Evolutionary conservation across 495 filamentous ascomycete genomes (phyloP).

Genomic region (Thozetella sp.): DNA sequence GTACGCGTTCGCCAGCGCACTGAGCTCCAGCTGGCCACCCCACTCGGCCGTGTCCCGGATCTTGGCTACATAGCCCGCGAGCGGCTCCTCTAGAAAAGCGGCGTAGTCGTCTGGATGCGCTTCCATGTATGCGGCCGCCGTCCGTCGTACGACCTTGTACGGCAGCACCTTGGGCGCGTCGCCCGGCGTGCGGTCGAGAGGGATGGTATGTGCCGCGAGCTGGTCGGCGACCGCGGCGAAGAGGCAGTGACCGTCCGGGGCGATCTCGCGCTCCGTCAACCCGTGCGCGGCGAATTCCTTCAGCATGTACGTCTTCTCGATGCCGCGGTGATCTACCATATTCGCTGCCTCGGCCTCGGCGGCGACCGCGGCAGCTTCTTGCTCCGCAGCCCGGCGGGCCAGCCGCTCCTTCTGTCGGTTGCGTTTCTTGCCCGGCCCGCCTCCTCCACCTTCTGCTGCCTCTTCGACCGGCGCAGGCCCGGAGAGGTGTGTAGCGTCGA

Average conservation of each 20-base stretch:
- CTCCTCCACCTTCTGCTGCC: conserved; percentile 7
- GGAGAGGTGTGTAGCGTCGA: conserved; percentile 18
- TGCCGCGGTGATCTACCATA: conserved; percentile 72
- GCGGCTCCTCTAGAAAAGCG: conserved; percentile 76
- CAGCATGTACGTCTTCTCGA: conserved; percentile 72
- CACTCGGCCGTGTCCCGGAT: conserved; percentile 92
- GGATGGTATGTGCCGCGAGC: conserved; percentile 49
- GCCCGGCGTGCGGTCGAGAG: conserved; percentile 22
- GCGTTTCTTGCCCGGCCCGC: conserved; percentile 62
- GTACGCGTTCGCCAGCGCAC: conserved; percentile 83
- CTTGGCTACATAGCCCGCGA: conserved; percentile 72
- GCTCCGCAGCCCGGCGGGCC: conserved; percentile 83
- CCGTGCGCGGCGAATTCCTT: conserved; percentile 59
- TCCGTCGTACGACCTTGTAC: conserved; percentile 56
- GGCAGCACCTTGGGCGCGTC: conserved; percentile 18
- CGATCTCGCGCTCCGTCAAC: conserved; percentile 77
- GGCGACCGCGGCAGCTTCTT: conserved; percentile 63
- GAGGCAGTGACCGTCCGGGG: conserved; percentile 93
- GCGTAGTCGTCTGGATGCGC: conserved; percentile 55
- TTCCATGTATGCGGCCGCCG: conserved; percentile 60
- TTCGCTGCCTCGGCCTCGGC: conserved; percentile 75
- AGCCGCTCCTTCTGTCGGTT: conserved; percentile 91
- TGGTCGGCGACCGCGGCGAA: conserved; percentile 92
- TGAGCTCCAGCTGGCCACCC: conserved; percentile 90
- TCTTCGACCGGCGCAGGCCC: conserved; percentile 9